Percentiles rank a stretch among this genome's conserved stretches.
These are phyloP conservation scores for Candida nonsorbophila DNA, from an alignment of 805 yeast genomes.

Conservation along the genomic window DNA sequence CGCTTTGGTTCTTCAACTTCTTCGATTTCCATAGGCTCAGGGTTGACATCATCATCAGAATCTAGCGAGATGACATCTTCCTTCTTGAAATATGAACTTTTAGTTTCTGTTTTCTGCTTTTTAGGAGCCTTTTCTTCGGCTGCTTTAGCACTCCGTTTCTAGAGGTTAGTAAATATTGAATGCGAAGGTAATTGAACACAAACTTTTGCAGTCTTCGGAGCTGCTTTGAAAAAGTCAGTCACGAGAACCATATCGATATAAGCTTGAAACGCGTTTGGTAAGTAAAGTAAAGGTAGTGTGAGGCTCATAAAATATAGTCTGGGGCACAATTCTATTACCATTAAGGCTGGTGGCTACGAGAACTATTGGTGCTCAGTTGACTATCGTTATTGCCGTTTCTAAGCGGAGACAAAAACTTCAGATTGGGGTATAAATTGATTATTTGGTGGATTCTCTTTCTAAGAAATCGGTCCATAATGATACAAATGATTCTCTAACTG, in stretches of 20 bases:
- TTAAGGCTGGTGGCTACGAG: too few species aligned
- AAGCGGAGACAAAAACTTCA: too few species aligned
- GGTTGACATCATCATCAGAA: constrained; percentile 3
- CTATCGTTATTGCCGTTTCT: too few species aligned
- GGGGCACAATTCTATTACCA: too few species aligned
- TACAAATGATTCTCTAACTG: constrained; percentile 50
- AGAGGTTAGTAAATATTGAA: constrained; percentile 5
- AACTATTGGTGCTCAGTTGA: too few species aligned
- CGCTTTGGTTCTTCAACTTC: too few species aligned
- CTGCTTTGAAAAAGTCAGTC: constrained; percentile 10
- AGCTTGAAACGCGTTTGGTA: constrained; percentile 2
- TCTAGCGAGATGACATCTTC: constrained; percentile 7
- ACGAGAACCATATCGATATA: constrained; percentile 8
- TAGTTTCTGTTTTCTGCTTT: constrained; percentile 2
- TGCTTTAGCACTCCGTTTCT: constrained; percentile 1
- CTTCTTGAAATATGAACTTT: constrained; percentile 2
- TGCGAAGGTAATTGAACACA: too few species aligned
- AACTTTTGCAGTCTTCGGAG: too few species aligned
- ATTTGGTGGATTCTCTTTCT: constrained; percentile 72
- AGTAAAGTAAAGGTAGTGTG: too few species aligned
- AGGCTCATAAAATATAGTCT: too few species aligned
- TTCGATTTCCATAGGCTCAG: too few species aligned
- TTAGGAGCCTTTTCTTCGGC: constrained; percentile 1
- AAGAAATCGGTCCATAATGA: constrained; percentile 76
- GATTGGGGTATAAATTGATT: too few species aligned